Conservation (phyloP, 2,329 filamentous ascomycete species). For the Phoma sp. region DNA sequence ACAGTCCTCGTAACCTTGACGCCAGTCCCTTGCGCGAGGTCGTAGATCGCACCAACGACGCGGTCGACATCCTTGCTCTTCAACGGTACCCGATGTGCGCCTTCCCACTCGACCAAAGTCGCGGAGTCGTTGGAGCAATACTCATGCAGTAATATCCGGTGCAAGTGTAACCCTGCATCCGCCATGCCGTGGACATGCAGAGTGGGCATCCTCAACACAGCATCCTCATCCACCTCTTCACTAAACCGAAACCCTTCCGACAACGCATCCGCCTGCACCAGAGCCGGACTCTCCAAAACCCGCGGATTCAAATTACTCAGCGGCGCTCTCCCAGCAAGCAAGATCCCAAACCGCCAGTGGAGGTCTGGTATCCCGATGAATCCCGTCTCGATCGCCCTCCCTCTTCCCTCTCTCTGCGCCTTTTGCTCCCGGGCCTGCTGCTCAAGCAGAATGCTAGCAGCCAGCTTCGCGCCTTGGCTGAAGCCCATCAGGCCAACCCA, state of each 20-base stretch:
- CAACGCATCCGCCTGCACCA: conserved; percentile 51
- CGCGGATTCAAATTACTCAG: conserved; percentile 59
- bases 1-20: conserved; percentile 44
- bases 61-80: conserved; percentile 68
- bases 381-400: conserved; percentile 23
- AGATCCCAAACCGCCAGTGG: conserved; percentile 65
- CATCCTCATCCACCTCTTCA: conserved; percentile 48
- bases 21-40: conserved; percentile 59
- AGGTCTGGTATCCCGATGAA: conserved; percentile 34
- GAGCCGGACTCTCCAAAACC: conserved; percentile 42
- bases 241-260: conserved; percentile 50
- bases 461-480: conserved; percentile 57
- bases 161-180: conserved; percentile 65
- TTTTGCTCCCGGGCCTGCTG: conserved; percentile 62
- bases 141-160: conserved; percentile 61
- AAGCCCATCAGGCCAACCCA: conserved; percentile 60
- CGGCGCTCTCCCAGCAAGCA: conserved; percentile 67
- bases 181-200: conserved; percentile 71
- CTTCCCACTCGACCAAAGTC: conserved; percentile 73
- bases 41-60: conserved; percentile 60
- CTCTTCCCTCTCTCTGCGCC: conserved; percentile 36
- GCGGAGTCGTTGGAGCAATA: conserved; percentile 65
- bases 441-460: conserved; percentile 55
- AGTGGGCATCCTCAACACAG: conserved; percentile 64
- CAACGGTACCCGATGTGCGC: conserved; percentile 72